Percentiles rank a stretch among this genome's conserved stretches.
These are phyloP conservation scores for Nemania sp. DNA, from an alignment of 2,329 filamentous ascomycete genomes.

Conservation along the genomic window DNA sequence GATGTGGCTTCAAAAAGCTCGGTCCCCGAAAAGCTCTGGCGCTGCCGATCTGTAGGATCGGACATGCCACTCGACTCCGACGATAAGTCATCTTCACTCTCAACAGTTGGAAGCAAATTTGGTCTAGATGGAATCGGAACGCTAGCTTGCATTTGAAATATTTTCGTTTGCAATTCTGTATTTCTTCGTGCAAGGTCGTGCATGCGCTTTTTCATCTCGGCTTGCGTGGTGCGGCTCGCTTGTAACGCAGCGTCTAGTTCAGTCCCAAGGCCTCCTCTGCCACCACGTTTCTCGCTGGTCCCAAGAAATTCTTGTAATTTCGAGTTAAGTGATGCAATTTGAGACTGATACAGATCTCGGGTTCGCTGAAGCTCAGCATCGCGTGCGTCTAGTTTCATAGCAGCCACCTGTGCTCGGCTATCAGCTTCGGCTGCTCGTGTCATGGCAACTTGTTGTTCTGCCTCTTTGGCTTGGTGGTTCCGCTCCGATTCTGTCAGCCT, in stretches of 20 bases:
- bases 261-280: conserved; percentile 40
- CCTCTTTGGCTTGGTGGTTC: conserved; percentile 65
- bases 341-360: conserved; percentile 50
- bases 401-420: conserved; percentile 60
- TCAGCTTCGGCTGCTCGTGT: conserved; percentile 62
- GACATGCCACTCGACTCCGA: conserved; percentile 46
- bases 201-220: conserved; percentile 57
- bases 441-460: conserved; percentile 59
- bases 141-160: conserved; percentile 52
- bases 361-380: conserved; percentile 52
- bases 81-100: conserved; percentile 43
- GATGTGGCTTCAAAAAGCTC: conserved; percentile 48
- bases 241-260: conserved; percentile 51
- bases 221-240: conserved; percentile 56
- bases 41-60: conserved; percentile 42
- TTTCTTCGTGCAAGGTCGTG: conserved; percentile 55
- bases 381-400: conserved; percentile 58
- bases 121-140: conserved; percentile 31
- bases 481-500: conserved; percentile 64
- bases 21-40: conserved; percentile 50
- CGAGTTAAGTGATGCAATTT: conserved; percentile 52
- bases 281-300: conserved; percentile 34
- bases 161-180: conserved; percentile 53
- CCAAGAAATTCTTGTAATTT: conserved; percentile 47
- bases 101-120: conserved; percentile 22